Percentiles rank a stretch among this genome's conserved stretches.
Evolutionary conservation across 805 yeast species (phyloP).

Genomic region (Wickerhamiella siamensis): DNA sequence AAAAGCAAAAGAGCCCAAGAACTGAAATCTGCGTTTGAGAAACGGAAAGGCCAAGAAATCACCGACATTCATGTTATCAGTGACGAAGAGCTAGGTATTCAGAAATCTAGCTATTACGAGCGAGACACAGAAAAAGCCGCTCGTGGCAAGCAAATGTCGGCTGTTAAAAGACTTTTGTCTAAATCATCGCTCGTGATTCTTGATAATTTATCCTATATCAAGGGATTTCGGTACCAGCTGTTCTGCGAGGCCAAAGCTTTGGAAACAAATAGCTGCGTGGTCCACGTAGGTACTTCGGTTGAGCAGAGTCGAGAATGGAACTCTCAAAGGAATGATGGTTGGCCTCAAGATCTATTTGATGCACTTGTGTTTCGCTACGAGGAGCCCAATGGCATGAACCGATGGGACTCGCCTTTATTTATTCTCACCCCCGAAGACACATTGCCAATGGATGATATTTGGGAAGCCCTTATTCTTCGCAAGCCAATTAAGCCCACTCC

Average conservation of each 20-base stretch:
- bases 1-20: constrained; percentile 60
- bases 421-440: constrained; percentile 40
- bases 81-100: constrained; percentile 65
- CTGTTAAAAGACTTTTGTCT: constrained; percentile 68
- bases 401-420: constrained; percentile 93
- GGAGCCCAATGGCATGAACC: constrained; percentile 70
- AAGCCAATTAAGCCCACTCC: constrained; percentile 64
- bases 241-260: constrained; percentile 85
- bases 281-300: constrained; percentile 61
- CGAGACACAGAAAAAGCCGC: constrained; percentile 66
- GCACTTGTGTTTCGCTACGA: constrained; percentile 77
- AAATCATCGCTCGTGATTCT: constrained; percentile 61
- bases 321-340: constrained; percentile 26
- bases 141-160: constrained; percentile 74
- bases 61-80: constrained; percentile 51
- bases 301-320: constrained; percentile 56
- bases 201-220: constrained; percentile 78
- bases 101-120: constrained; percentile 52
- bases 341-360: constrained; percentile 53
- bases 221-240: constrained; percentile 88
- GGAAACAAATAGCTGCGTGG: constrained; percentile 66
- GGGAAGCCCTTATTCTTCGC: constrained; percentile 32
- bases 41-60: constrained; percentile 32
- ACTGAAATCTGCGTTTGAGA: constrained; percentile 35
- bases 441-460: constrained; percentile 50